Evolutionary conservation across 2,329 filamentous ascomycete genomes (phyloP), one percentile per base, ranked within the genome.

Genomic region (Tolypocladium cylindrosporum): DNA sequence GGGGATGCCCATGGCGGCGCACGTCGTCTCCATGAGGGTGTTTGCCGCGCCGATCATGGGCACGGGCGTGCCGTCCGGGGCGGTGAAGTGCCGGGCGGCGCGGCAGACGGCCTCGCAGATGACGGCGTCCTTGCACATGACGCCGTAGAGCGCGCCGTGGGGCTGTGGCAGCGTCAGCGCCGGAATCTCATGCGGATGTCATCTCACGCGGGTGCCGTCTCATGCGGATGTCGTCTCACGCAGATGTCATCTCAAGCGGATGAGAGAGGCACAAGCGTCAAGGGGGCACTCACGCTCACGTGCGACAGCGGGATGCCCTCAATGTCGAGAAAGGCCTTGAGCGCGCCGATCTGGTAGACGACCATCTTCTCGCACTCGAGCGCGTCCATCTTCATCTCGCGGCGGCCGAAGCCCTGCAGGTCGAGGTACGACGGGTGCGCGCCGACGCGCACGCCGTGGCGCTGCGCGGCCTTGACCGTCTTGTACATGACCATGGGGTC

Each of bases 361-460:
- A 81, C 75, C 61, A 81, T 78, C 9, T 82, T 80, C 1, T 79
- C 81, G 60, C 83, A 72, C 62, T 86, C 83, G 21, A 80, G 79
- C 1, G 80, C 75, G 1, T 75, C 71, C 63, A 87, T 75, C 51
- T 81, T 79, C 68, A 88, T 86, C 61, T 83, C 79, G 21, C 85
- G 77, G 2, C 85, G 74, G 2, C 85, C 85, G 63, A 88, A 88
- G 10, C 85, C 85, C 69, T 83, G 77, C 27, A 86, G 75, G 66
- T 88, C 85, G n/a, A 81, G 83, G 0, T 87, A 73, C 1, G 84
- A 83, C 0, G 85, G 85, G 63, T 88, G 85, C 0, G 85, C 85
- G 9, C 85, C 85, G 7, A 82, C 72, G 55, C 74, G 75, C 60
- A 87, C 77, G 58, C 75, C 75, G 68, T 84, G 77, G 48, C 76